These are phyloP conservation scores for Lagerstroemia speciosa DNA, from an alignment of 345 rosid species.

Conservation along the genomic window DNA sequence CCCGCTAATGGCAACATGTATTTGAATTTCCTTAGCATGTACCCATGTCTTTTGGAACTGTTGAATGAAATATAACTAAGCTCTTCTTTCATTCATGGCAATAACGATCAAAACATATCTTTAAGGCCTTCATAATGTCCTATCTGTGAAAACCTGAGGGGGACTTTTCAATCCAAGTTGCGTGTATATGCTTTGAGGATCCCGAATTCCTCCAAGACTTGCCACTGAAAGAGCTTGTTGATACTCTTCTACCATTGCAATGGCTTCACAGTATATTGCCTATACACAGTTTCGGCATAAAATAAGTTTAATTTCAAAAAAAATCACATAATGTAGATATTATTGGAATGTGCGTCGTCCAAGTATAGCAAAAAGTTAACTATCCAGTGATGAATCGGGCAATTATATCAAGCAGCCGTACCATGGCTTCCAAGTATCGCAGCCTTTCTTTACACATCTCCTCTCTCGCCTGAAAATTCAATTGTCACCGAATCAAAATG, in stretches of 20 bases:
- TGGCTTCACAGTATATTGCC: conserved; percentile 85
- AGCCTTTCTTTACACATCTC: conserved; percentile 88
- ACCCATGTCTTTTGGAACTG: neutral
- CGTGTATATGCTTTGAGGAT: conserved; percentile 52
- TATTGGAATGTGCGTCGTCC: no score
- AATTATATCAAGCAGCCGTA: conserved; percentile 13
- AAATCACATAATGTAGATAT: neutral
- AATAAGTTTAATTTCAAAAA: neutral
- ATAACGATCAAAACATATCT: conserved; percentile 12
- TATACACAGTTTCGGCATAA: conserved; percentile 12
- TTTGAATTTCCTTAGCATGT: neutral
- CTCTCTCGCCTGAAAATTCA: conserved; percentile 69
- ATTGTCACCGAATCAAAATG: neutral
- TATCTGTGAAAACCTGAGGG: conserved; percentile 40
- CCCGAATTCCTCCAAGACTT: conserved; percentile 69
- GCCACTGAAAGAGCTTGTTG: conserved; percentile 74
- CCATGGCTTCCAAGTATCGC: conserved; percentile 94
- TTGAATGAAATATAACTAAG: no score
- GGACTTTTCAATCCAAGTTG: conserved; percentile 72
- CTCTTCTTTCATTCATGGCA: neutral
- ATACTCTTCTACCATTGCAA: conserved; percentile 89
- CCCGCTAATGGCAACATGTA: no score
- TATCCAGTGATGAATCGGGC: neutral
- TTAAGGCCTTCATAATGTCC: conserved; percentile 25
- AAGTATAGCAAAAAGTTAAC: neutral